phyloP scores from a whole-genome alignment of 2,329 filamentous ascomycete species.

The Venturia carpophila region DNA sequence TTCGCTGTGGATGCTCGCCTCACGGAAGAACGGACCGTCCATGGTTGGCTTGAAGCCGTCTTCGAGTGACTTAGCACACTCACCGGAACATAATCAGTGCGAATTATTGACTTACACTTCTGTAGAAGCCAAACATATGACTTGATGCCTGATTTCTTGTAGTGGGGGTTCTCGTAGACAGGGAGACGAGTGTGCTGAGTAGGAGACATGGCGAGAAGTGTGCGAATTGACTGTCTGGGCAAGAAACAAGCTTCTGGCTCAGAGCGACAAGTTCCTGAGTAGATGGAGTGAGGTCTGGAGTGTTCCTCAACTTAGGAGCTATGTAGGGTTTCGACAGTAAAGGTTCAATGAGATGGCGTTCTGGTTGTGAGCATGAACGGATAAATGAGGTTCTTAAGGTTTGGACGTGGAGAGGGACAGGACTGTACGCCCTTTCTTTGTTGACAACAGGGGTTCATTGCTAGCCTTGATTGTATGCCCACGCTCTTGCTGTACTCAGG shows the following conservation, averaged over 20 bases:
- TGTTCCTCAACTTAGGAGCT: not conserved
- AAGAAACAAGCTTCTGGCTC: not conserved
- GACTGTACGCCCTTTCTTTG: not conserved
- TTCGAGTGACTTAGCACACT: slow-evolving; percentile 17
- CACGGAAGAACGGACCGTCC: slow-evolving; percentile 52
- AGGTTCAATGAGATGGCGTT: not conserved
- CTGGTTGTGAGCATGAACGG: not conserved
- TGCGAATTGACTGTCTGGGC: not conserved
- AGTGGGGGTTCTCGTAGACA: slow-evolving; percentile 23
- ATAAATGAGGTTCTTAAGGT: not conserved
- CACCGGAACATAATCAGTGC: not conserved
- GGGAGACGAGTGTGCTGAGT: slow-evolving; percentile 4
- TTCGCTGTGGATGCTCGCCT: slow-evolving; percentile 30
- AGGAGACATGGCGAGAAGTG: slow-evolving; percentile 1
- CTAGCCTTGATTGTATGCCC: not conserved
- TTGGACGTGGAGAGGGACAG: not conserved
- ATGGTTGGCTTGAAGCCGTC: slow-evolving; percentile 54
- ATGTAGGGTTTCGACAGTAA: not conserved
- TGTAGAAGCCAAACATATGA: slow-evolving; percentile 55
- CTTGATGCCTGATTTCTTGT: slow-evolving; percentile 43
- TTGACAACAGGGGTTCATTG: not conserved
- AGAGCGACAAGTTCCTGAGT: not conserved
- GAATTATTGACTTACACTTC: slow-evolving; percentile 38
- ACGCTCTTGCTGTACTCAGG: slow-evolving; percentile 3
- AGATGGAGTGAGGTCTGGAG: not conserved